Percentiles rank a stretch among this genome's conserved stretches.
Evolutionary conservation across 192 early-diverging fungal species (phyloP).

Genomic region (Mortierella claussenii): DNA sequence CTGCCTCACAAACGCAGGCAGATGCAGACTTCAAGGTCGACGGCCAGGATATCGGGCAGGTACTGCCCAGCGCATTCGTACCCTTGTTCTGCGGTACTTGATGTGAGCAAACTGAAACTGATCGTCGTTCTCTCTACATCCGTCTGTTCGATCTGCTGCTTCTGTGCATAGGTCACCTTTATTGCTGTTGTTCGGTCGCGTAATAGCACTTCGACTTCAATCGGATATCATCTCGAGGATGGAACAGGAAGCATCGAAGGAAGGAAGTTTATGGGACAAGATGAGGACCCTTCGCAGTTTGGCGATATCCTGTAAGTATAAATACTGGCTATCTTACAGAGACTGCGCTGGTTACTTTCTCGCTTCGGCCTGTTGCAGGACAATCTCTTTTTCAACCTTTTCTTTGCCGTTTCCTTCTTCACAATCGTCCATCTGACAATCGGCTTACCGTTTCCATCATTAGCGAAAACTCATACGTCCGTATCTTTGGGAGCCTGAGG

Average conservation of each 20-base stretch:
- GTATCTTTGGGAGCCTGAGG: constrained; percentile 77
- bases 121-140: neutral
- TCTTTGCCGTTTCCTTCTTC: neutral
- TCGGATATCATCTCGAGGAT: constrained; percentile 82
- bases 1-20: constrained; percentile 54
- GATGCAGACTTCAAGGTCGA: constrained; percentile 78
- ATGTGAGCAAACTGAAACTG: neutral
- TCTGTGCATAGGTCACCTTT: constrained; percentile 66
- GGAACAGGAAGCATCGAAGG: constrained; percentile 83
- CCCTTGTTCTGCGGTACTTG: neutral
- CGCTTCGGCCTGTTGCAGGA: neutral
- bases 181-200: constrained; percentile 75
- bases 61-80: constrained; percentile 13
- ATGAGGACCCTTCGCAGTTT: constrained; percentile 39
- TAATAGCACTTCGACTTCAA: constrained; percentile 63
- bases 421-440: no score
- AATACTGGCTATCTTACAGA: neutral
- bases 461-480: constrained; percentile 74
- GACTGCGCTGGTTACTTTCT: neutral
- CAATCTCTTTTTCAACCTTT: neutral
- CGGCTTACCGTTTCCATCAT: no score
- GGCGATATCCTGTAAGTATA: constrained; percentile 17
- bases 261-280: constrained; percentile 66
- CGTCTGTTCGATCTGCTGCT: no score
- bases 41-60: constrained; percentile 73